phyloP scores from a whole-genome alignment of 108 stramenopile genomes.

The Pseudonitzschia multistriata region DNA sequence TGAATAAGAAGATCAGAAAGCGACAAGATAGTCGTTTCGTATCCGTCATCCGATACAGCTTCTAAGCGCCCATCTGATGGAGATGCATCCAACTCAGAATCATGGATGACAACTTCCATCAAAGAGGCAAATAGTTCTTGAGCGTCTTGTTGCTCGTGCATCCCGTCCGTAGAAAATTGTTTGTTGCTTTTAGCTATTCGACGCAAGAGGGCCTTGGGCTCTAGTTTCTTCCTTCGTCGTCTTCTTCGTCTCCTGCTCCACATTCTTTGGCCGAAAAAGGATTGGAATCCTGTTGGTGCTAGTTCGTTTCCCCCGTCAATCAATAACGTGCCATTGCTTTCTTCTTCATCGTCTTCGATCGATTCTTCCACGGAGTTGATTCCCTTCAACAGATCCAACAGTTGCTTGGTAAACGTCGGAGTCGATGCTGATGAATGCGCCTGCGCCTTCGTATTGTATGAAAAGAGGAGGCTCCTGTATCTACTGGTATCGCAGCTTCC shows the following conservation, averaged over 20 bases:
- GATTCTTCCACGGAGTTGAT: conserved; percentile 35
- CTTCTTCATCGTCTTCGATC: background rate
- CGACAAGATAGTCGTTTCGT: background rate
- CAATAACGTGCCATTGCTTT: background rate
- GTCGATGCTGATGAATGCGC: background rate
- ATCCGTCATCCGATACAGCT: background rate
- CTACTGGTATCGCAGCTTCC: background rate
- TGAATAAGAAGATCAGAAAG: background rate
- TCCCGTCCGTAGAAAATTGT: conserved; percentile 42
- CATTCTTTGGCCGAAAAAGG: background rate
- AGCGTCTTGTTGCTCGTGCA: conserved; percentile 77
- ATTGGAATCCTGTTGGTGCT: background rate
- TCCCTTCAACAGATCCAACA: conserved; percentile 35
- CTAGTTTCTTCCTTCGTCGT: conserved; percentile 7
- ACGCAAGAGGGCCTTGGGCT: conserved; percentile 24
- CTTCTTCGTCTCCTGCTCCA: background rate
- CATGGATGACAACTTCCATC: conserved; percentile 53
- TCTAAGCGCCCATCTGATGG: conserved; percentile 18
- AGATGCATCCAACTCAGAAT: conserved; percentile 23
- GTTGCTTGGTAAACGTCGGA: conserved; percentile 12
- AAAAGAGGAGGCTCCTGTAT: background rate
- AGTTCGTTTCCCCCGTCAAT: background rate
- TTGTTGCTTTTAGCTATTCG: conserved; percentile 44
- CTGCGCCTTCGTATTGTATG: background rate
- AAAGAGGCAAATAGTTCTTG: conserved; percentile 77